Conservation (phyloP, 495 filamentous ascomycete genomes). For the Penicillium robsamsonii region DNA sequence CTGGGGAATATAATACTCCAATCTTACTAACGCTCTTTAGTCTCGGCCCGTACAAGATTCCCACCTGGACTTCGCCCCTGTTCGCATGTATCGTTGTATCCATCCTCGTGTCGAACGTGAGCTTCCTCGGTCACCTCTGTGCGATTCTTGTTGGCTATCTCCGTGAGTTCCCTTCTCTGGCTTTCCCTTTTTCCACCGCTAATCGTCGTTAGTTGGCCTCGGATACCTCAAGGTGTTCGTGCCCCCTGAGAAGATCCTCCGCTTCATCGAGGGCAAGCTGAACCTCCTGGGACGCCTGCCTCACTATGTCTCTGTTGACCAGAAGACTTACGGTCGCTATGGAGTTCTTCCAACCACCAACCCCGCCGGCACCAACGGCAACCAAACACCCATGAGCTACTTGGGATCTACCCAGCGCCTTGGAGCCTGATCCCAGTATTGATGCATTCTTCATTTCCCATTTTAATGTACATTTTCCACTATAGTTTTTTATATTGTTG, state of each 20-base stretch:
- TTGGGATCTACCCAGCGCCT: slow-evolving; percentile 63
- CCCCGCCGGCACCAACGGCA: slow-evolving; percentile 32
- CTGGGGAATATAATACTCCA: background rate
- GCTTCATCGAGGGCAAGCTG: slow-evolving; percentile 81
- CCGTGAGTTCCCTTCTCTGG: slow-evolving; percentile 52
- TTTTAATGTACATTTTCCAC: slow-evolving; percentile 40
- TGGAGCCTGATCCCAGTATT: slow-evolving; percentile 46
- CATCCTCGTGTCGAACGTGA: slow-evolving; percentile 74
- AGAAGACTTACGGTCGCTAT: slow-evolving; percentile 94
- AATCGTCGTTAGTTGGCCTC: slow-evolving; percentile 59
- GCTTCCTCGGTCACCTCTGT: slow-evolving; percentile 81
- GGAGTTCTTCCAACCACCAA: slow-evolving; percentile 72
- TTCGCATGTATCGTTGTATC: slow-evolving; percentile 65
- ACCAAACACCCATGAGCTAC: slow-evolving; percentile 54
- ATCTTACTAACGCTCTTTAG: slow-evolving; percentile 18
- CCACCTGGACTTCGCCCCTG: slow-evolving; percentile 89
- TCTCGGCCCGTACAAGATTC: slow-evolving; percentile 68
- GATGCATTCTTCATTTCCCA: slow-evolving; percentile 12
- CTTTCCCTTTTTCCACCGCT: background rate
- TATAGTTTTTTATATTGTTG: slow-evolving; percentile 16
- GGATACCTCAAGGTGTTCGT: slow-evolving; percentile 83
- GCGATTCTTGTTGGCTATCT: slow-evolving; percentile 79
- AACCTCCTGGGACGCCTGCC: slow-evolving; percentile 79
- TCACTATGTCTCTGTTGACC: slow-evolving; percentile 88
- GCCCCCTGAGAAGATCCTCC: slow-evolving; percentile 74